Conservation (phyloP, 768 basidiomycete genomes). For the Psilocybe tampanensis region DNA sequence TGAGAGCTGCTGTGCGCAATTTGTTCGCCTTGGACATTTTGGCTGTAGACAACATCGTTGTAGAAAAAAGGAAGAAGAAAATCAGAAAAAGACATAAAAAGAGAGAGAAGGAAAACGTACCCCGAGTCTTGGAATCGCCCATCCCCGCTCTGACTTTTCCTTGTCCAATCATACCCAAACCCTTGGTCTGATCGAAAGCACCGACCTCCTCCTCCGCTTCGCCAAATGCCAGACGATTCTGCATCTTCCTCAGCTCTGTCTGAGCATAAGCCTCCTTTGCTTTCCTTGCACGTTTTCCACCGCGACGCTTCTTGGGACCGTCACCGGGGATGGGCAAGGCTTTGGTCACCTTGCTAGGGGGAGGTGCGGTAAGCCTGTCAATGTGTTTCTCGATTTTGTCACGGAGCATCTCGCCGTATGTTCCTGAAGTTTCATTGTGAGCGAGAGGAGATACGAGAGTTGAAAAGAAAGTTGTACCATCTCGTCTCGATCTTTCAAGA, state of each 20-base stretch:
- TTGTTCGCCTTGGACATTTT: constrained; percentile 97
- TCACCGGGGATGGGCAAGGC: constrained; percentile 94
- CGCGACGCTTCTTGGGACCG: constrained; percentile 92
- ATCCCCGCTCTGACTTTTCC: constrained; percentile 89
- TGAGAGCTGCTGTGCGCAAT: constrained; percentile 82
- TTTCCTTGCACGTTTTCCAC: constrained; percentile 94
- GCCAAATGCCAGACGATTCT: constrained; percentile 96
- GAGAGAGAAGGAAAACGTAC: constrained; percentile 53
- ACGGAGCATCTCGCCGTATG: constrained; percentile 79
- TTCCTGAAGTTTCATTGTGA: constrained; percentile 39
- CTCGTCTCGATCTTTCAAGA: constrained; percentile 78
- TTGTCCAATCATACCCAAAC: constrained; percentile 94
- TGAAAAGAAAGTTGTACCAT: constrained; percentile 52
- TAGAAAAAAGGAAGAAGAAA: constrained; percentile 7
- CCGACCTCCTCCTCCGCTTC: constrained; percentile 96
- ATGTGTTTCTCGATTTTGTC: constrained; percentile 94
- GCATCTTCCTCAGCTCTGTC: constrained; percentile 94
- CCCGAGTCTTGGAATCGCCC: constrained; percentile 90
- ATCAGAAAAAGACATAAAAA: not conserved
- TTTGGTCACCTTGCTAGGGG: constrained; percentile 91
- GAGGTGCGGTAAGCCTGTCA: constrained; percentile 89
- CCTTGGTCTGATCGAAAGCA: constrained; percentile 97
- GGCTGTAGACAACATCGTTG: too few relatives aligned
- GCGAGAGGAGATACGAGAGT: not conserved
- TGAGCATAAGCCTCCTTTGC: constrained; percentile 98